Conservation (phyloP, 768 basidiomycete genomes). For the Panaeolus cyanescens region DNA sequence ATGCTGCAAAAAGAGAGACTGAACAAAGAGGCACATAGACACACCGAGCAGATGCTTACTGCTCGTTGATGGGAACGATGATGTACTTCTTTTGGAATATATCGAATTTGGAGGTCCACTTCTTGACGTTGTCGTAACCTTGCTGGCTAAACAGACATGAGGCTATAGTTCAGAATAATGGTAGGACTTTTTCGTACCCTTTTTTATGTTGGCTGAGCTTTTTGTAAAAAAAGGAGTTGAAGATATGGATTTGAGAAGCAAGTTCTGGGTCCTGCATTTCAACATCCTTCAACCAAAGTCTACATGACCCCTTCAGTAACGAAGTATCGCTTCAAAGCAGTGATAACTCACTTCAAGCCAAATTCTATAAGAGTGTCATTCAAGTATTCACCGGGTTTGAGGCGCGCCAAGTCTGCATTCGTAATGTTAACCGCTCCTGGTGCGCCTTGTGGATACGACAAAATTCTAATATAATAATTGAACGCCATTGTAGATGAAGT, state of each 20-base stretch:
- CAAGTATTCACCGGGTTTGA: conserved; percentile 81
- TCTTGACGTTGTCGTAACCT: conserved; percentile 83
- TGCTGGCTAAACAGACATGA: conserved; percentile 25
- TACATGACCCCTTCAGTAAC: conserved; percentile 28
- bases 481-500: not conserved
- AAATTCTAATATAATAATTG: conserved; percentile 45
- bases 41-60: too few species aligned
- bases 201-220: conserved; percentile 61
- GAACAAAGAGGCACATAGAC: not conserved
- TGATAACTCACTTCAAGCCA: conserved; percentile 76
- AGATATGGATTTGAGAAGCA: conserved; percentile 80
- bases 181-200: too few species aligned
- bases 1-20: conserved; percentile 47
- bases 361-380: conserved; percentile 98
- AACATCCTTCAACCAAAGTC: conserved; percentile 69
- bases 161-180: too few species aligned
- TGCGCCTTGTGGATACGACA: conserved; percentile 72
- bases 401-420: conserved; percentile 70
- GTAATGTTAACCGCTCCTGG: conserved; percentile 83
- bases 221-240: conserved; percentile 98
- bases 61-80: conserved; percentile 95
- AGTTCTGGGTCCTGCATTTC: conserved; percentile 56
- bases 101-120: conserved; percentile 92
- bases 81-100: conserved; percentile 92
- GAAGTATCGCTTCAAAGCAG: not conserved